phyloP scores from a whole-genome alignment of 306 rosid species.

The Lathyrus aphaca region DNA sequence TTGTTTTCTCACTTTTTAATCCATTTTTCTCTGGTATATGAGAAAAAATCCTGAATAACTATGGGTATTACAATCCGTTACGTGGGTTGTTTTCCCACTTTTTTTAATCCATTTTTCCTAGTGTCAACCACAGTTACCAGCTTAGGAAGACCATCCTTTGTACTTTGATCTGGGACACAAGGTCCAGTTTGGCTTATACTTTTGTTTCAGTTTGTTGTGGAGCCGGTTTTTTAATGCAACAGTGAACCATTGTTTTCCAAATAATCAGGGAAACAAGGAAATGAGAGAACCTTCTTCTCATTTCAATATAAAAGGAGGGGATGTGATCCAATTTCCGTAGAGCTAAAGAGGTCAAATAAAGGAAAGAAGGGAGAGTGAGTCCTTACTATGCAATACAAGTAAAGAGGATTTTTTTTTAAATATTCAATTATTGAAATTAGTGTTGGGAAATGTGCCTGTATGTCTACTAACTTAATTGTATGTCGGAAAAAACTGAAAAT shows the following conservation, averaged over 20 bases:
- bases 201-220: not conserved
- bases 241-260: slow-evolving; percentile 6
- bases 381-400: not conserved
- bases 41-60: not conserved
- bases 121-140: not conserved
- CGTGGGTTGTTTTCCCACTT: not conserved
- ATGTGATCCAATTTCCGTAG: not conserved
- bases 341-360: not conserved
- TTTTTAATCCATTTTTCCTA: not conserved
- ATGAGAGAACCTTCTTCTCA: not conserved
- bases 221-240: not conserved
- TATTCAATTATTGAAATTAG: not conserved
- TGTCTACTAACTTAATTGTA: not conserved
- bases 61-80: not conserved
- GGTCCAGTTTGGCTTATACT: not conserved
- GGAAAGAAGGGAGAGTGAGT: not conserved
- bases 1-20: not conserved
- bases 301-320: not conserved
- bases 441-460: not conserved
- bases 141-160: not conserved
- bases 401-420: not conserved
- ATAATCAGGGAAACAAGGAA: not conserved
- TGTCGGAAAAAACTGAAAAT: not conserved
- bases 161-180: slow-evolving; percentile 4
- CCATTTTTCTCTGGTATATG: not conserved